Conservation (phyloP, 768 basidiomycete species). For the Mycena floridula region DNA sequence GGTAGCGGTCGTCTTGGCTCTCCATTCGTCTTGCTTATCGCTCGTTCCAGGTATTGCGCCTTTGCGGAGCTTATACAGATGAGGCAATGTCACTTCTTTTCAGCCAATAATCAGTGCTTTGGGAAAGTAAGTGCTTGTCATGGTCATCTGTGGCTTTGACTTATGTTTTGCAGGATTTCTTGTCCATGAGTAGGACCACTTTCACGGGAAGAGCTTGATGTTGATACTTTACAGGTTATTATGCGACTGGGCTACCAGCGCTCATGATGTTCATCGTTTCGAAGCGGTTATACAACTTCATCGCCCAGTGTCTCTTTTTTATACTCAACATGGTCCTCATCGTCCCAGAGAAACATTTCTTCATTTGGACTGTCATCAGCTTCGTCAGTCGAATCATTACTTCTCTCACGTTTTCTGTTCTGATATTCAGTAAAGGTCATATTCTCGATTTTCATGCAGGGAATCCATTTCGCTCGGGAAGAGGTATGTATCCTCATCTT, state of each 20-base stretch:
- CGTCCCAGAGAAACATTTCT: conserved; percentile 16
- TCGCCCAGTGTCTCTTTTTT: conserved; percentile 13
- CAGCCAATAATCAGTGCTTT: conserved; percentile 3
- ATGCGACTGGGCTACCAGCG: conserved; percentile 16
- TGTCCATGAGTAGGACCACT: conserved; percentile 12
- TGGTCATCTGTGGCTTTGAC: background rate
- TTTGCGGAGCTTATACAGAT: conserved; percentile 9
- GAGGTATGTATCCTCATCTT: conserved; percentile 5
- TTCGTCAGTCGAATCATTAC: conserved; percentile 23
- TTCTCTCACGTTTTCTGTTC: conserved; percentile 23
- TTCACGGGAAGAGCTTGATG: background rate
- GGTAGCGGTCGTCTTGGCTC: too few species aligned
- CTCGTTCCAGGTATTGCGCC: conserved; percentile 14
- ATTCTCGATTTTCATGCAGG: conserved; percentile 16
- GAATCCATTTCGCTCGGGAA: conserved; percentile 20
- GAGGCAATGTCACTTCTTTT: conserved; percentile 8
- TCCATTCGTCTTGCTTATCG: too few species aligned
- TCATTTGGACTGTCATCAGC: conserved; percentile 14
- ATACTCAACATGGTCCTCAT: conserved; percentile 13
- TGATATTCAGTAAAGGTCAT: conserved; percentile 6
- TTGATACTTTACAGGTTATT: conserved; percentile 11
- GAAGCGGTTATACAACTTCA: conserved; percentile 16
- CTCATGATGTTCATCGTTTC: conserved; percentile 18
- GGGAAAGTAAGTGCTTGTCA: conserved; percentile 3
- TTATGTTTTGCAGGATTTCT: conserved; percentile 14